Evolutionary conservation across 2,329 filamentous ascomycete species (phyloP).

Genomic region (Neonectria coccinea): DNA sequence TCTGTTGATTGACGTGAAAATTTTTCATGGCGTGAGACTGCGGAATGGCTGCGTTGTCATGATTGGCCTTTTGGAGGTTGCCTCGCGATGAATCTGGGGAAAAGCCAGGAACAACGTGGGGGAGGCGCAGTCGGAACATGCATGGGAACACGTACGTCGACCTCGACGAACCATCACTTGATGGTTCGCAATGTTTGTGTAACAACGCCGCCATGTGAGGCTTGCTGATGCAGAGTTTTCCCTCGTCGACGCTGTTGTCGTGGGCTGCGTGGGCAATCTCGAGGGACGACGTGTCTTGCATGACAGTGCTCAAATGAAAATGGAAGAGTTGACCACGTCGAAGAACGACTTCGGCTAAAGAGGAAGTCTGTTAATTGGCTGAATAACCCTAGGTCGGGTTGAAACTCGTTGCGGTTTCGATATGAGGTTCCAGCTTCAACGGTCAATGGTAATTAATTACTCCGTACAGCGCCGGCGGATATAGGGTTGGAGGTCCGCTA

Average conservation of each 20-base stretch:
- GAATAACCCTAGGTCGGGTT: not conserved
- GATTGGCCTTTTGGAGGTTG: constrained; percentile 23
- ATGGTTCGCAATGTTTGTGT: constrained; percentile 19
- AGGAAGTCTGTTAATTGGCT: not conserved
- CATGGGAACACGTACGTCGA: constrained; percentile 10
- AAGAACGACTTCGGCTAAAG: not conserved
- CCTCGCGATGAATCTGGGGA: constrained; percentile 24
- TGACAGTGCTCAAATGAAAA: not conserved
- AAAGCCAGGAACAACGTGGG: constrained; percentile 22
- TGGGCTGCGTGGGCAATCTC: constrained; percentile 6
- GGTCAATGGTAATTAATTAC: not conserved
- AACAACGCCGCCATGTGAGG: not conserved
- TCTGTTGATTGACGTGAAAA: constrained; percentile 11
- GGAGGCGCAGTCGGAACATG: constrained; percentile 18
- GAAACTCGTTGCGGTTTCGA: constrained; percentile 1
- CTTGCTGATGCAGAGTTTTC: constrained; percentile 10
- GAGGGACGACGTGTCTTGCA: not conserved
- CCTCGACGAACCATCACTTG: constrained; percentile 16
- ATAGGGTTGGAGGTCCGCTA: constrained; percentile 1
- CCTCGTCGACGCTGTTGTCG: not conserved
- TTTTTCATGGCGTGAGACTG: constrained; percentile 16
- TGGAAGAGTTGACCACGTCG: not conserved
- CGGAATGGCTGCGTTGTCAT: constrained; percentile 13
- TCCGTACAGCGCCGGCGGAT: not conserved
- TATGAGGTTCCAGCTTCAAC: not conserved